A percentile compares a stretch with the other conserved stretches of the same genome.
Evolutionary conservation across 2,329 filamentous ascomycete species (phyloP).

Genomic region (Colletotrichum tanaceti): DNA sequence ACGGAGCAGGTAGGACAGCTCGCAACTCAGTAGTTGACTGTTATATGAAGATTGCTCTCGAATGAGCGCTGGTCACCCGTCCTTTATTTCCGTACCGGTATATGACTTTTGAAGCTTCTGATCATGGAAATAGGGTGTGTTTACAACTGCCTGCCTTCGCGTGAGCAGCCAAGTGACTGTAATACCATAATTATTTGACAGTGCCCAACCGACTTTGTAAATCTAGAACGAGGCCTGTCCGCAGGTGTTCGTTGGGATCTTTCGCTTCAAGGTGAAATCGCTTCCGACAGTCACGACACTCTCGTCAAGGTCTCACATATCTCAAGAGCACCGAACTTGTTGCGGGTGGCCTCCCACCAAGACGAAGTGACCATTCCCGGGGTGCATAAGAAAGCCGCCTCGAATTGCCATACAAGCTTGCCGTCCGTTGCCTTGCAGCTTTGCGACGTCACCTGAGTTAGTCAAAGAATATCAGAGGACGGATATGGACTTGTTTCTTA

Average conservation of each 20-base stretch:
- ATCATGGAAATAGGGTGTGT: background rate
- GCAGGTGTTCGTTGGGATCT: background rate
- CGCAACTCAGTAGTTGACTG: too few species aligned
- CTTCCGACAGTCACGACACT: background rate
- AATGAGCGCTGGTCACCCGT: too few species aligned
- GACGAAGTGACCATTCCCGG: background rate
- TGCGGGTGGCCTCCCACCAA: constrained; percentile 10
- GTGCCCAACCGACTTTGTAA: background rate
- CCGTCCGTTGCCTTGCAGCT: background rate
- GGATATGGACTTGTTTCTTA: too few species aligned
- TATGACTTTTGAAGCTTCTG: background rate
- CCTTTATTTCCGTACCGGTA: background rate
- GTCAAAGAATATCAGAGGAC: background rate
- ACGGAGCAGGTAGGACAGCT: too few species aligned
- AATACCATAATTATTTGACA: background rate
- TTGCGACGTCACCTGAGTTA: background rate
- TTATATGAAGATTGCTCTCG: background rate
- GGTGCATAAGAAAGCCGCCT: background rate
- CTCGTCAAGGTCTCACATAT: too few species aligned
- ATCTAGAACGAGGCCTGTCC: background rate
- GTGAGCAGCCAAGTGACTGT: background rate
- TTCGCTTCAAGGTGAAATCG: background rate
- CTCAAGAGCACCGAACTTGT: background rate
- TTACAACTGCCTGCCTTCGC: background rate
- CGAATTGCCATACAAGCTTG: background rate